Conservation (phyloP, 306 rosid genomes). For the Spatholobus suberectus region DNA sequence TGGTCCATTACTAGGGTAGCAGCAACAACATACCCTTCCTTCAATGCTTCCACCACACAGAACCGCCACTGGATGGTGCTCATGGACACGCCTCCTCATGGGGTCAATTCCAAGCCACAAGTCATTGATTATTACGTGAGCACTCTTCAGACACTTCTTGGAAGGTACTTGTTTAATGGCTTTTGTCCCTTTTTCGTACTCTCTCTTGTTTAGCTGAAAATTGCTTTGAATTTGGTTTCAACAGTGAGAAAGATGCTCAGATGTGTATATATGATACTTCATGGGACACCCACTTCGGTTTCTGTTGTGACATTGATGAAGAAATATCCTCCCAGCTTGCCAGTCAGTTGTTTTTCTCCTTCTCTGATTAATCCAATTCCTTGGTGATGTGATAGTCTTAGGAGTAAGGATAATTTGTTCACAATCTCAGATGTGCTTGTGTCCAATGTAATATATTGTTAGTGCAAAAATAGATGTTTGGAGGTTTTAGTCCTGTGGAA, state of each 20-base stretch:
- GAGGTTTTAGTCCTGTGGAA: constrained; percentile 24
- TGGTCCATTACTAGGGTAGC: constrained; percentile 37
- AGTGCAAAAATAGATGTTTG: neutral
- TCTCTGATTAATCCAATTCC: constrained; percentile 27
- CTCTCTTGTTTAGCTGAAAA: constrained; percentile 30
- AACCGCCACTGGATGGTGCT: constrained; percentile 78
- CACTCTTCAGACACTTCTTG: constrained; percentile 60
- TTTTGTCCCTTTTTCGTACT: neutral
- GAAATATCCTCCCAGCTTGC: constrained; percentile 65
- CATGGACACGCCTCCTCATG: constrained; percentile 68
- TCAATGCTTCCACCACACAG: constrained; percentile 47
- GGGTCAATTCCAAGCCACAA: constrained; percentile 55
- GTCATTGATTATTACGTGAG: constrained; percentile 64
- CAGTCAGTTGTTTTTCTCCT: constrained; percentile 46
- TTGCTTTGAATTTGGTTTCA: constrained; percentile 35
- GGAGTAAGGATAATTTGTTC: neutral
- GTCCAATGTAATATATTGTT: neutral
- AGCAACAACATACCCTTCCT: constrained; percentile 49
- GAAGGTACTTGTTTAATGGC: constrained; percentile 56
- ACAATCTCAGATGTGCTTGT: neutral
- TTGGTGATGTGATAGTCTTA: constrained; percentile 8
- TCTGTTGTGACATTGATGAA: constrained; percentile 83
- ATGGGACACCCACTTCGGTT: constrained; percentile 65
- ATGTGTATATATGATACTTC: constrained; percentile 83
- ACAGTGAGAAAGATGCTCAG: constrained; percentile 83